These are phyloP conservation scores for Anacardium occidentale DNA, from an alignment of 345 rosid species.

Conservation along the genomic window DNA sequence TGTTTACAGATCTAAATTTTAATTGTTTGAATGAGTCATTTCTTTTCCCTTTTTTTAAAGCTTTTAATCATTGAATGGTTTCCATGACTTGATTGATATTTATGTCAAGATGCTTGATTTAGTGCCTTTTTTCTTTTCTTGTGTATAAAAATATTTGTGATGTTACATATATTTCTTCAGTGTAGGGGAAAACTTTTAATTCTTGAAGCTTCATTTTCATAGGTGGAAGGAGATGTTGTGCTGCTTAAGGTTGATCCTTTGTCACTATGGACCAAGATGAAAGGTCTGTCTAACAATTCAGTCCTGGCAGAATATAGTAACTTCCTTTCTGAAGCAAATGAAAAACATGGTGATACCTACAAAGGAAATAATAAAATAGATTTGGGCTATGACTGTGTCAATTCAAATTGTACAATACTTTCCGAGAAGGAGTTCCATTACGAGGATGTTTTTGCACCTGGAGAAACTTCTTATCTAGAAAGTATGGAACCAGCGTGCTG, in stretches of 20 bases:
- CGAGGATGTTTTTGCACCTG: constrained; percentile 26
- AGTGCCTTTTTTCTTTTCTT: not conserved
- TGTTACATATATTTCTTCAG: not conserved
- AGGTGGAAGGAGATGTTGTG: constrained; percentile 87
- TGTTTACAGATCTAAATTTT: not conserved
- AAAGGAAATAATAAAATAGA: constrained; percentile 36
- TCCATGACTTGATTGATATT: not conserved
- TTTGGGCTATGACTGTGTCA: constrained; percentile 23
- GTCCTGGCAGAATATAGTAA: constrained; percentile 33
- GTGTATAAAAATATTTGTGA: not conserved
- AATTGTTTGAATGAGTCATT: constrained; percentile 22
- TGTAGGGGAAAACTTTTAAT: not conserved
- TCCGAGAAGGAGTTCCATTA: constrained; percentile 24
- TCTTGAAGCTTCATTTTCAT: constrained; percentile 13
- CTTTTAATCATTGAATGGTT: not conserved
- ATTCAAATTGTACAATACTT: constrained; percentile 16
- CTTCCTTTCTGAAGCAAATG: constrained; percentile 30
- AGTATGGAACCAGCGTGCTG: constrained; percentile 17
- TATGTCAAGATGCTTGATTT: not conserved
- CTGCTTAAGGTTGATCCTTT: constrained; percentile 64
- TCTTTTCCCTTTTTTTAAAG: not conserved
- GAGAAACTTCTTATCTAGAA: constrained; percentile 25
- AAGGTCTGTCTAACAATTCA: constrained; percentile 47
- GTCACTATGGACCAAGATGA: constrained; percentile 74
- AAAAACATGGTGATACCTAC: constrained; percentile 19